Base-by-base conservation (phyloP, 768 basidiomycete genomes). In the Kwoniella dejecticola region DNA sequence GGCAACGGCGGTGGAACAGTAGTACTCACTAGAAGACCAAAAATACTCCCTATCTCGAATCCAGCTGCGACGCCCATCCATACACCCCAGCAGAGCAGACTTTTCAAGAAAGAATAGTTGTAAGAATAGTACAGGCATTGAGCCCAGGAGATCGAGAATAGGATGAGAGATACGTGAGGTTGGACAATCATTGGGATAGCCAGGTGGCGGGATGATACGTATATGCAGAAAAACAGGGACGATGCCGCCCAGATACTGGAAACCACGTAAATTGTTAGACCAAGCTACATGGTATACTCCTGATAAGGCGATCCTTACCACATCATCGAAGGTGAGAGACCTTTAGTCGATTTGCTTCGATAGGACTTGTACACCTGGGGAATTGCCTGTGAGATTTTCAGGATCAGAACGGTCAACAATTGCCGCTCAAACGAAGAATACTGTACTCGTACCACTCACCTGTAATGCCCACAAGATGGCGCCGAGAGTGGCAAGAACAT, bases 281-380 rank as follows among this genome's bases (percentile, higher is more conserved):
- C 29, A 17, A 38, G 36, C 36, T 38, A 38, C 36, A 17, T 8
- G 36, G 36, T n/a, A 38, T 38, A 38, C 36, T 17, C 41, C 5
- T 42, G 41, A 42, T 8, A 42, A 24, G 8, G 40, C 21, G 26
- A 38, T 48, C 4, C 76, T 67, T 49, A 78, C 77, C 74, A 86
- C 88, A 89, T 84, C 36, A 91, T 82, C 76, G 79, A 84, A n/a
- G 81, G 83, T 1, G 89, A 89, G 10, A 91, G 80, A 0, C 90
- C 89, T 33, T 84, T 81, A 0, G 87, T 88, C 24, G 84, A 85
- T 71, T 89, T 87, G 23, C 81, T 80, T 33, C 84, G 81, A 80
- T 84, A 88, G 65, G 84, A 88, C 77, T 91, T 89, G 84, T 85
- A 84, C n/a, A 89, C 81, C 64, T 89, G 88, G 4, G 88, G 89